Evolutionary conservation across 1,284 basidiomycete genomes (phyloP), one percentile per base, ranked within the genome.

Genomic region (Cystobasidiaceae sp.): DNA sequence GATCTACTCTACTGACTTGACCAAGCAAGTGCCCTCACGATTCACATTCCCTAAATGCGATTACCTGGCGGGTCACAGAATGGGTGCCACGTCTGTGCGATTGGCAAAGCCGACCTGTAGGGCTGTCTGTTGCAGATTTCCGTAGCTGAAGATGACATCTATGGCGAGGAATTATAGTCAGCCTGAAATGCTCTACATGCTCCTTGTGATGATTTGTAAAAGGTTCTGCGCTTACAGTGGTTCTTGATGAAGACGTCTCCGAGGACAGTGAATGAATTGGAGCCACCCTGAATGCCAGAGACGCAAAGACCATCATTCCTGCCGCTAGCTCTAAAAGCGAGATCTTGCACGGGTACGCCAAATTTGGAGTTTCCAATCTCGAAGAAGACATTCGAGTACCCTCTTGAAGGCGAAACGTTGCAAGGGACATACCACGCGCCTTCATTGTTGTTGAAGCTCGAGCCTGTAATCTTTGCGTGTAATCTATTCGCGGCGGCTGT

Each of bases 211-310:
- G n/a, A n/a, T n/a, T n/a, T n/a, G n/a, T n/a, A n/a, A n/a, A n/a
- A n/a, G n/a, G n/a, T n/a, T n/a, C n/a, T n/a, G n/a, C 1, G 34
- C 61, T 46, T 28, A 64, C 61, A 64, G 28, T 54, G 51, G 34
- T 56, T 64, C 52, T 64, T 64, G 52, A 64, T 64, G 61, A 64
- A 64, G 13, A 64, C 52, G 50, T 64, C 61, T 15, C 61, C 61
- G 8, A 64, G 44, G 52, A 64, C 27, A 41, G 52, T 45, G 34
- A 55, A 64, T 9, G 17, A 17, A 44, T 49, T 43, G 19, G 61
- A 64, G 30, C 61, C 61, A 51, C 61, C 61, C 45, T 64, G 61
- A 25, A 64, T 56, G 28, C 61, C 61, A 9, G 51, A 55, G 3
- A 64, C 19, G 33, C 61, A 64, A 0, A 64, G 44, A n/a, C 61